phyloP scores from a whole-genome alignment of 176 grass and related monocot species.

The Oryza coarctata region DNA sequence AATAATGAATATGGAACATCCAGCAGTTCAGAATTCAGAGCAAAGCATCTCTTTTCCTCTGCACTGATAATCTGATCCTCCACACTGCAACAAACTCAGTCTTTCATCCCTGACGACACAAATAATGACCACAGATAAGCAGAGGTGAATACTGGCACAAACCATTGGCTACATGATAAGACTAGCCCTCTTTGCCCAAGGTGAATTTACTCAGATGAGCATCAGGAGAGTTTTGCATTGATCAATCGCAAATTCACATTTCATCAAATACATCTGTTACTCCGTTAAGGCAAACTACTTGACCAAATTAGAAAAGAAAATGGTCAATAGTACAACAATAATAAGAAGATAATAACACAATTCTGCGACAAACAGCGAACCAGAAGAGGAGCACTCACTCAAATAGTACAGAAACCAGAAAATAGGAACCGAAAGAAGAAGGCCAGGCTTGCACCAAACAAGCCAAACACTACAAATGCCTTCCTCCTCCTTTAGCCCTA shows the following conservation, averaged over 20 bases:
- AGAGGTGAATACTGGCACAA: not conserved
- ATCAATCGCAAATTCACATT: conserved; percentile 52
- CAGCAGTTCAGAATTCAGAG: not conserved
- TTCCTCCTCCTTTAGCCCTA: conserved; percentile 52
- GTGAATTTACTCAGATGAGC: not conserved
- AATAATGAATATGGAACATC: not conserved
- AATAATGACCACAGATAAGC: not conserved
- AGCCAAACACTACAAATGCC: conserved; percentile 55
- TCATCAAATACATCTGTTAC: conserved; percentile 49
- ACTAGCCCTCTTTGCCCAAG: not conserved
- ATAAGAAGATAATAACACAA: conserved; percentile 33
- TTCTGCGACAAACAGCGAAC: conserved; percentile 24
- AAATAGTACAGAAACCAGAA: conserved; percentile 51
- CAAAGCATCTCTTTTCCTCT: not conserved
- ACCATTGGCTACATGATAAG: not conserved
- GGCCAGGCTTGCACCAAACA: conserved; percentile 44
- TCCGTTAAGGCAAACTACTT: conserved; percentile 43
- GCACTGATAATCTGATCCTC: not conserved
- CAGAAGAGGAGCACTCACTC: conserved; percentile 40
- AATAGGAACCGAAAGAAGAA: conserved; percentile 27
- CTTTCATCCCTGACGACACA: not conserved
- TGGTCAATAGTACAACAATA: conserved; percentile 43
- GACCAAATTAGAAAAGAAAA: conserved; percentile 37
- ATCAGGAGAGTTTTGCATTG: conserved; percentile 45
- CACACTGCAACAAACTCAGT: not conserved